These are phyloP conservation scores for Penicillium canariense DNA, from an alignment of 495 filamentous ascomycete species.

Conservation along the genomic window DNA sequence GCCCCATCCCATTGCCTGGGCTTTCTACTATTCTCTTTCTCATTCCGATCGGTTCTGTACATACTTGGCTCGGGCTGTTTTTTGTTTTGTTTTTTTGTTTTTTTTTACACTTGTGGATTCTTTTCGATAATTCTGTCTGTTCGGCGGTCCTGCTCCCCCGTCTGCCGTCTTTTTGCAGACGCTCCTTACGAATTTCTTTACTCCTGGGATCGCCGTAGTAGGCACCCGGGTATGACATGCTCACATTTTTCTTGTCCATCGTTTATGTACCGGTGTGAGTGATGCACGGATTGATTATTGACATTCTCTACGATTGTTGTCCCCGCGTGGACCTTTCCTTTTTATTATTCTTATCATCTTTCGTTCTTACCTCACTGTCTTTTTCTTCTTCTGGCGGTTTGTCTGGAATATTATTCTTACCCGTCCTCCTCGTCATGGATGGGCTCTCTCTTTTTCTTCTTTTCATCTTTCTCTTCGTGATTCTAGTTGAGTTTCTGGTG, in stretches of 20 bases:
- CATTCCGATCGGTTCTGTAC: slow-evolving; percentile 21
- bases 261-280: slow-evolving; percentile 36
- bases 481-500: slow-evolving; percentile 16
- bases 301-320: slow-evolving; percentile 32
- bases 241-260: slow-evolving; percentile 38
- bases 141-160: slow-evolving; percentile 15
- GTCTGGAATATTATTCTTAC: slow-evolving; percentile 22
- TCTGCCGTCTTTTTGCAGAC: slow-evolving; percentile 19
- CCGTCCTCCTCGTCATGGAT: slow-evolving; percentile 27
- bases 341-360: slow-evolving; percentile 5
- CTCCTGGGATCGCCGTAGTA: slow-evolving; percentile 23
- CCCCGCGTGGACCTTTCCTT: slow-evolving; percentile 14
- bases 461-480: slow-evolving; percentile 18
- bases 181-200: slow-evolving; percentile 47
- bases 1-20: slow-evolving; percentile 13
- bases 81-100: slow-evolving; percentile 2
- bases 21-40: slow-evolving; percentile 7
- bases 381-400: slow-evolving; percentile 13
- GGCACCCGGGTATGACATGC: slow-evolving; percentile 39
- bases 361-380: slow-evolving; percentile 5
- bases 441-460: slow-evolving; percentile 13
- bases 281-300: slow-evolving; percentile 33
- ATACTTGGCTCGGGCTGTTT: slow-evolving; percentile 23
- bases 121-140: slow-evolving; percentile 11
- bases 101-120: slow-evolving; percentile 22